Conservation (phyloP, 768 basidiomycete species). For the Mycena latifolia region DNA sequence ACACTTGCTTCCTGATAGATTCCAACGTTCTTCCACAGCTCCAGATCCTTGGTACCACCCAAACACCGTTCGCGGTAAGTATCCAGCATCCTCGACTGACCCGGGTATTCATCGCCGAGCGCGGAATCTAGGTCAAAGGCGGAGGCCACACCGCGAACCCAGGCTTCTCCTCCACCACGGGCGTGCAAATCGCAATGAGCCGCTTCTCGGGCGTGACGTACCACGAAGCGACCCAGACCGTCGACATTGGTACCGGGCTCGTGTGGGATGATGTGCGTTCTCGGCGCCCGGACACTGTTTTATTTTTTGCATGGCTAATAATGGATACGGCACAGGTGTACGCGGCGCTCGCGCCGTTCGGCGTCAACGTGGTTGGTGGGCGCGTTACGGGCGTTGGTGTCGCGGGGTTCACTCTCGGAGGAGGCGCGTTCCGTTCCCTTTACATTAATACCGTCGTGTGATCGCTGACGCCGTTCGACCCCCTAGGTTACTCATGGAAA, state of each 20-base stretch:
- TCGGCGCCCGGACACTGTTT: too few relatives aligned
- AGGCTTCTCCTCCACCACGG: conserved; percentile 70
- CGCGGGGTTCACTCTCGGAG: conserved; percentile 69
- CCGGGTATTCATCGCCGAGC: background rate
- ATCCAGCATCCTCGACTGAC: background rate
- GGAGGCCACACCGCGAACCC: conserved; percentile 70
- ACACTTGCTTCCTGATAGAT: too few relatives aligned
- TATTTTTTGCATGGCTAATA: background rate
- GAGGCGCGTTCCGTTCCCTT: conserved; percentile 56
- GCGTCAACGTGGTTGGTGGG: conserved; percentile 70
- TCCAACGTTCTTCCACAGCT: conserved; percentile 60
- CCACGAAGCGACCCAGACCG: conserved; percentile 53
- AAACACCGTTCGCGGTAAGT: conserved; percentile 67
- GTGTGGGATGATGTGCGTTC: conserved; percentile 71
- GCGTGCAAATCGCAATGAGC: conserved; percentile 70
- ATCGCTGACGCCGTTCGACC: background rate
- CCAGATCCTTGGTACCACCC: conserved; percentile 54
- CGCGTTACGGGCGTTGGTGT: conserved; percentile 71
- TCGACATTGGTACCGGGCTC: conserved; percentile 57
- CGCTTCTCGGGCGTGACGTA: conserved; percentile 61
- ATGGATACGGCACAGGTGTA: conserved; percentile 51
- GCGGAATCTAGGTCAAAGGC: conserved; percentile 75
- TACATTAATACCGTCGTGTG: background rate
- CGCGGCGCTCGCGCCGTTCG: conserved; percentile 59
- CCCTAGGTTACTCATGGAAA: conserved; percentile 68